Conservation (phyloP, 371 early-diverging fungal genomes). For the Synchytrium microbalum region DNA sequence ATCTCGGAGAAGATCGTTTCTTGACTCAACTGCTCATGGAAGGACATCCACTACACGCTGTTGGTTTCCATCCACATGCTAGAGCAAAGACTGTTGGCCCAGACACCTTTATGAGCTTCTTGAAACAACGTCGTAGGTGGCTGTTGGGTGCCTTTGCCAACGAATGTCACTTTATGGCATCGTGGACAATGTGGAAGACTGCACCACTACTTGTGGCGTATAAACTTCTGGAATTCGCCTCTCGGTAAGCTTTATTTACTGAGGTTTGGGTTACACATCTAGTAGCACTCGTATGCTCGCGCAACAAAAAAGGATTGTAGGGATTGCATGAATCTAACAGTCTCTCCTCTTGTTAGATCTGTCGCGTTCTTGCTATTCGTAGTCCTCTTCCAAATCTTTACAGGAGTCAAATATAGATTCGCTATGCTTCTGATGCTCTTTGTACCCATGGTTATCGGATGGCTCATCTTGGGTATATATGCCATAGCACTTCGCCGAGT, state of each 20-base stretch:
- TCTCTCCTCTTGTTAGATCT: no score
- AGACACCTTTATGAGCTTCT: constrained; percentile 4
- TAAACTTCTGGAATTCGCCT: no score
- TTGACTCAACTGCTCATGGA: constrained; percentile 25
- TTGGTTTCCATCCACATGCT: constrained; percentile 18
- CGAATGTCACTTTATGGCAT: neutral
- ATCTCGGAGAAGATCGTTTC: constrained; percentile 27
- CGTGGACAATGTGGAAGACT: no score
- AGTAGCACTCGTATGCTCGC: no score
- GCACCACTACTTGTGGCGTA: no score
- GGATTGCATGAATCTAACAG: no score
- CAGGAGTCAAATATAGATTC: no score
- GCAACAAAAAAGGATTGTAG: no score
- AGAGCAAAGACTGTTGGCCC: constrained; percentile 20
- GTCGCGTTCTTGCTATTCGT: no score
- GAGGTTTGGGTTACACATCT: no score
- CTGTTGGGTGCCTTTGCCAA: constrained; percentile 10
- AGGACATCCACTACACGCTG: constrained; percentile 8
- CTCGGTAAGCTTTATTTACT: no score
- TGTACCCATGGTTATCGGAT: constrained; percentile 6
- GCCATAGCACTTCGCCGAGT: constrained; percentile 9
- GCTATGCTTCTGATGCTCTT: constrained; percentile 6
- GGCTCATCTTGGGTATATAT: constrained; percentile 8
- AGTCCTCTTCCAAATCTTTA: no score
- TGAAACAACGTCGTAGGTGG: constrained; percentile 22